Percentiles rank a stretch among this genome's conserved stretches.
Evolutionary conservation across 2,329 filamentous ascomycete genomes (phyloP).

Genomic region (Clathrospora elynae): DNA sequence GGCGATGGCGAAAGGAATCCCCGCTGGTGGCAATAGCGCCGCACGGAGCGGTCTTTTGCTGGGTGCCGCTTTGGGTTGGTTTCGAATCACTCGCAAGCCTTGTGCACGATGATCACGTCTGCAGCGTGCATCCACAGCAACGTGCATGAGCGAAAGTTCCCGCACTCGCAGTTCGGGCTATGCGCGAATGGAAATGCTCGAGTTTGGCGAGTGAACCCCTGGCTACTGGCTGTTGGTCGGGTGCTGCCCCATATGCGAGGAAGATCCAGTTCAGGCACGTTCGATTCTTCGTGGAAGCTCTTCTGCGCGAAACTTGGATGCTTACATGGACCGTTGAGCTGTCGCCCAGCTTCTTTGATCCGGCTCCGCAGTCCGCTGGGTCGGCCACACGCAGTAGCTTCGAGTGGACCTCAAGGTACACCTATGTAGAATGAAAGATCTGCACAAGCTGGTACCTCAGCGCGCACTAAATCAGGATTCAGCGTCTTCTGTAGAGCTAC

Average conservation of each 20-base stretch:
- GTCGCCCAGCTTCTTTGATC: slow-evolving; percentile 7
- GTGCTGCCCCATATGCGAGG: slow-evolving; percentile 15
- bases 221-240: slow-evolving; percentile 15
- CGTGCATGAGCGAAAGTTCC: slow-evolving; percentile 35
- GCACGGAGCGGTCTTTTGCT: slow-evolving; percentile 24
- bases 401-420: slow-evolving; percentile 2
- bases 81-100: slow-evolving; percentile 34
- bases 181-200: slow-evolving; percentile 29
- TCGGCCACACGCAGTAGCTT: slow-evolving; percentile 6
- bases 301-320: slow-evolving; percentile 1
- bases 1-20: slow-evolving; percentile 14
- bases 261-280: slow-evolving; percentile 20
- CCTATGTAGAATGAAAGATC: background rate
- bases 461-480: slow-evolving; percentile 1
- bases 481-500: background rate
- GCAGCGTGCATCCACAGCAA: slow-evolving; percentile 36
- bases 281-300: slow-evolving; percentile 6
- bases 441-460: background rate
- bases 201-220: slow-evolving; percentile 22
- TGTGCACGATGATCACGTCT: slow-evolving; percentile 36
- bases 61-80: slow-evolving; percentile 26
- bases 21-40: slow-evolving; percentile 34
- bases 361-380: slow-evolving; percentile 15
- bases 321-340: slow-evolving; percentile 1
- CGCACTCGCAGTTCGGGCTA: slow-evolving; percentile 25